Evolutionary conservation across 176 grass and related monocot species (phyloP).

Genomic region (Lolium perenne): DNA sequence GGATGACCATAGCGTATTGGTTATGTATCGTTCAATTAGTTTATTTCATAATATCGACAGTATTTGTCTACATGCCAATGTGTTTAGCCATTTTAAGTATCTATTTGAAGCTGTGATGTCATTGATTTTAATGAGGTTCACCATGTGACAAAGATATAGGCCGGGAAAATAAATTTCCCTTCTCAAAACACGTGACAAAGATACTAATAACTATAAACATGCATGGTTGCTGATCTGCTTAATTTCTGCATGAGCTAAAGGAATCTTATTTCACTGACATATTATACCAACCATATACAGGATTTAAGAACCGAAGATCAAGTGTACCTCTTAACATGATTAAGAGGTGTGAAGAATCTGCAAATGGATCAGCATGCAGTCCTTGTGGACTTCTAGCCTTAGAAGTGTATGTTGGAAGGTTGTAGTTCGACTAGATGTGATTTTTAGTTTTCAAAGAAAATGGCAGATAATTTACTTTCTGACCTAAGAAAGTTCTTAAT

Average conservation of each 20-base stretch:
- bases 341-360: conserved; percentile 37
- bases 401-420: conserved; percentile 58
- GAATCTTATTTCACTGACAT: conserved; percentile 35
- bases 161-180: neutral
- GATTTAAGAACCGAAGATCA: conserved; percentile 41
- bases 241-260: conserved; percentile 31
- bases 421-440: conserved; percentile 30
- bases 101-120: neutral
- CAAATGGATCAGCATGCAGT: conserved; percentile 35
- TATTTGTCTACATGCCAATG: conserved; percentile 25
- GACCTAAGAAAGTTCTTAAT: conserved; percentile 38
- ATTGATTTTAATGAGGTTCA: conserved; percentile 25
- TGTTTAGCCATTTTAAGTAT: neutral
- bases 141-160: conserved; percentile 1
- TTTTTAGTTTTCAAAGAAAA: conserved; percentile 25
- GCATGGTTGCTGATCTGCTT: conserved; percentile 11
- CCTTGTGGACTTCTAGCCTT: conserved; percentile 30
- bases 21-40: conserved; percentile 10
- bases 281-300: conserved; percentile 47
- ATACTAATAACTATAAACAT: conserved; percentile 11
- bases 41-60: conserved; percentile 20
- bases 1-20: neutral
- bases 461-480: neutral
- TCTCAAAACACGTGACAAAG: neutral
- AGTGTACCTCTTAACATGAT: conserved; percentile 36